These are phyloP conservation scores for Chrysoporthe puriensis DNA, from an alignment of 2,329 filamentous ascomycete species.

Conservation along the genomic window DNA sequence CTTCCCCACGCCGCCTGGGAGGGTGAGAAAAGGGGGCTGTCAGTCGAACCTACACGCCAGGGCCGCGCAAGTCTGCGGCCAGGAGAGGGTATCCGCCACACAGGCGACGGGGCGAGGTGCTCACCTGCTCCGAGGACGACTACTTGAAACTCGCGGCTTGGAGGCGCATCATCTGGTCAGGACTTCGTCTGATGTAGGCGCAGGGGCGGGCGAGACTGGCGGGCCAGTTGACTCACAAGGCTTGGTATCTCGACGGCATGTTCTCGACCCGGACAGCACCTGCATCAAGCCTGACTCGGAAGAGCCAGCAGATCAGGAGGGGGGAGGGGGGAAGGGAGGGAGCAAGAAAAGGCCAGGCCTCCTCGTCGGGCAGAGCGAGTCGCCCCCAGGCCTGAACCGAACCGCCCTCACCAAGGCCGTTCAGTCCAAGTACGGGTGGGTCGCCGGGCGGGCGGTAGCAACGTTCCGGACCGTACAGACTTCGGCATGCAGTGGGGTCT, in stretches of 20 bases:
- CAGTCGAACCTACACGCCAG: conserved; percentile 1
- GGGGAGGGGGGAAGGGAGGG: conserved; percentile 6
- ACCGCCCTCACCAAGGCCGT: conserved; percentile 24
- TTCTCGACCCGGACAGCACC: conserved; percentile 23
- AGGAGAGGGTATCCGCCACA: conserved; percentile 27
- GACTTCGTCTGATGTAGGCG: not conserved
- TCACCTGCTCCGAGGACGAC: conserved; percentile 80
- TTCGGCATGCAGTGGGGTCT: conserved; percentile 24
- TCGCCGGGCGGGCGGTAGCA: conserved; percentile 22
- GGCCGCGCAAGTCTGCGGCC: conserved; percentile 1
- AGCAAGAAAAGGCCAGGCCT: conserved; percentile 7
- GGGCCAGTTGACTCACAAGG: conserved; percentile 24
- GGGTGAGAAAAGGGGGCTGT: conserved; percentile 27
- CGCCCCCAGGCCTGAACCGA: conserved; percentile 15
- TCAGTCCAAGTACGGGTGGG: conserved; percentile 22
- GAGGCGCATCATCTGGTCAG: conserved; percentile 19
- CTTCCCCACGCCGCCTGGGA: conserved; percentile 82
- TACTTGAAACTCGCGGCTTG: conserved; percentile 78
- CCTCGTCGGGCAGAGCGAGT: conserved; percentile 15
- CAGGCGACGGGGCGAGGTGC: conserved; percentile 34
- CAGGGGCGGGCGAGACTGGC: not conserved
- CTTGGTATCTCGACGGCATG: conserved; percentile 30
- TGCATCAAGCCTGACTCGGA: conserved; percentile 25
- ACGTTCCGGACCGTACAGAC: conserved; percentile 18
- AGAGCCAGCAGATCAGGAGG: not conserved